phyloP scores from a whole-genome alignment of 2,329 filamentous ascomycete genomes.

The Penicillium sp. region DNA sequence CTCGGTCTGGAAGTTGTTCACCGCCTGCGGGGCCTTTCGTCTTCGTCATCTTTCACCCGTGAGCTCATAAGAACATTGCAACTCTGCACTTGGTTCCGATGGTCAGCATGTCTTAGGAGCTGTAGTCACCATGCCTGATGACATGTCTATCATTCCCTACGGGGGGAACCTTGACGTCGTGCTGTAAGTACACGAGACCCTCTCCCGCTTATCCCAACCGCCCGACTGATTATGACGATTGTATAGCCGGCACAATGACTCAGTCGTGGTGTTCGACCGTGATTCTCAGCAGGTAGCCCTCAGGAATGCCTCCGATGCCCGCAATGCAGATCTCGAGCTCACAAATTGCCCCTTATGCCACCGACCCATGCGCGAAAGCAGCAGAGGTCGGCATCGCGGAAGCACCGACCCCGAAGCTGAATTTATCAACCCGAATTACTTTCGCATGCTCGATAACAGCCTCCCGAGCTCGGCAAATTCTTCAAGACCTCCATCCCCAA shows the following conservation, averaged over 20 bases:
- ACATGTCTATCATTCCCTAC: constrained; percentile 44
- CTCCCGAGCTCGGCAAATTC: constrained; percentile 47
- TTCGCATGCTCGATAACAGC: constrained; percentile 76
- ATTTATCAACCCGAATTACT: constrained; percentile 89
- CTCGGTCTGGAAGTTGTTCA: background rate
- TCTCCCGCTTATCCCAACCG: background rate
- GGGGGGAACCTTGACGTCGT: constrained; percentile 44
- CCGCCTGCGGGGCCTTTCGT: background rate
- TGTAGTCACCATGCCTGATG: constrained; percentile 30
- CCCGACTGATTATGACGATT: constrained; percentile 15
- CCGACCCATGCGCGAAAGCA: constrained; percentile 59
- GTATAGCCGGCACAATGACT: constrained; percentile 79
- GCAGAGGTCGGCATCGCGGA: constrained; percentile 34
- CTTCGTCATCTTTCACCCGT: background rate
- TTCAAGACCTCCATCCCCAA: constrained; percentile 47
- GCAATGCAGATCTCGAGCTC: constrained; percentile 51
- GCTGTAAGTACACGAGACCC: constrained; percentile 33
- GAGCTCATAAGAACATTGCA: background rate
- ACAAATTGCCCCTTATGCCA: constrained; percentile 88
- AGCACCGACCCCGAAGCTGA: constrained; percentile 47
- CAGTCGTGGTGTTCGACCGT: constrained; percentile 86
- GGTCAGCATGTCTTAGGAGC: background rate
- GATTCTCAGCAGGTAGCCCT: constrained; percentile 80
- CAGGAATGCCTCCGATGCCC: constrained; percentile 53
- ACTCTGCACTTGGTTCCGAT: background rate